phyloP scores from a whole-genome alignment of 2,329 filamentous ascomycete genomes.

The Aspergillus sojae region DNA sequence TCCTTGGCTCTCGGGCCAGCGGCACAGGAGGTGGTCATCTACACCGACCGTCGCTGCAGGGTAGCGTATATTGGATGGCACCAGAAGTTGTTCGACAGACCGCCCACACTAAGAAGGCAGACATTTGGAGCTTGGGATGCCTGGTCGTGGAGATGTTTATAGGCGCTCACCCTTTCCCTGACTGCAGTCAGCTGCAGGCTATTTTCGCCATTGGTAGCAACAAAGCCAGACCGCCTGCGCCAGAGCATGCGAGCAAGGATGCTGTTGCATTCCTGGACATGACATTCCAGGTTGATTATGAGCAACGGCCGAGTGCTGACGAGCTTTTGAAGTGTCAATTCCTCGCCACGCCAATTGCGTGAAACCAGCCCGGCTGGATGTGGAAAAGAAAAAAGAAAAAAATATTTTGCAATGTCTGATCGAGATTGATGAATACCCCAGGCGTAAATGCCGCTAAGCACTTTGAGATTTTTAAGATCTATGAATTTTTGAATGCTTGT shows the following conservation, averaged over 20 bases:
- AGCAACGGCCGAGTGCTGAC: conserved; percentile 86
- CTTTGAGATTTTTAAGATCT: conserved; percentile 2
- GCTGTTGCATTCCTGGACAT: conserved; percentile 79
- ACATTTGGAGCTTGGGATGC: conserved; percentile 97
- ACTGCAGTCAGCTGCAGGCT: conserved; percentile 94
- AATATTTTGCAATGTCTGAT: neutral
- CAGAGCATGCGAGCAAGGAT: conserved; percentile 81
- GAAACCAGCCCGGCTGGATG: conserved; percentile 2
- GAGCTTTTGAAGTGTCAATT: conserved; percentile 85
- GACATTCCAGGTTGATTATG: conserved; percentile 96
- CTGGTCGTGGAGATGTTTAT: conserved; percentile 99
- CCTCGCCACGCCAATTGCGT: conserved; percentile 68
- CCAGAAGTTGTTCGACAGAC: conserved; percentile 98
- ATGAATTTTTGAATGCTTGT: conserved; percentile 1
- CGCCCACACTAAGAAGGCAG: conserved; percentile 95
- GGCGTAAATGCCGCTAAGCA: neutral
- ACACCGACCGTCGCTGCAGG: conserved; percentile 77
- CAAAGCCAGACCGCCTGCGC: conserved; percentile 83
- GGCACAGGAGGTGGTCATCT: conserved; percentile 44
- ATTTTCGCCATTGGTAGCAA: conserved; percentile 97
- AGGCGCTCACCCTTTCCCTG: conserved; percentile 91
- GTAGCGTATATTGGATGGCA: conserved; percentile 99
- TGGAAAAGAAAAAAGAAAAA: neutral
- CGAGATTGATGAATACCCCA: conserved; percentile 16
- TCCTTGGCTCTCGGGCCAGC: conserved; percentile 58